phyloP scores from a whole-genome alignment of 805 yeast genomes.

The Saturnispora sanitii region DNA sequence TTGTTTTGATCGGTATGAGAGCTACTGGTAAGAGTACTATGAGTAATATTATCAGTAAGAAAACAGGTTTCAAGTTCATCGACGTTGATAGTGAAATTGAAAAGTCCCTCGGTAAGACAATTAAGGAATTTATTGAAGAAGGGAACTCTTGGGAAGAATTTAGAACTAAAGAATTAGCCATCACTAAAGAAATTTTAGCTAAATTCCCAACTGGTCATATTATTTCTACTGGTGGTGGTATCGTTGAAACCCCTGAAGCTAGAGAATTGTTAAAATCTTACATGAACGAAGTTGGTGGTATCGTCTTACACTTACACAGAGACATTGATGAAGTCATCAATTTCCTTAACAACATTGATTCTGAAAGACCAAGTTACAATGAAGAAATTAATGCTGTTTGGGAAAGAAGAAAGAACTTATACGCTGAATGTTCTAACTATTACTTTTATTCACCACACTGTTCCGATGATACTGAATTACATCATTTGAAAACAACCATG shows the following conservation, averaged over 20 bases:
- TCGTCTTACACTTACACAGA: constrained; percentile 86
- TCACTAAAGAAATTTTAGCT: constrained; percentile 42
- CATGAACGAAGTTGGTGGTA: constrained; percentile 46
- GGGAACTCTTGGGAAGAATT: constrained; percentile 80
- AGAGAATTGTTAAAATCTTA: constrained; percentile 53
- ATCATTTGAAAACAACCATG: constrained; percentile 49
- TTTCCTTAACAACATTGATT: constrained; percentile 62
- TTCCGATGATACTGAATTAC: constrained; percentile 41
- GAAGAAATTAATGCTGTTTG: constrained; percentile 79
- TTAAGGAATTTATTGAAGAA: constrained; percentile 53
- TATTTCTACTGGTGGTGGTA: constrained; percentile 93
- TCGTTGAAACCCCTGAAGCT: constrained; percentile 69
- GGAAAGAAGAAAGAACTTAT: constrained; percentile 71
- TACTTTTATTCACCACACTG: constrained; percentile 73
- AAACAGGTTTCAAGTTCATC: constrained; percentile 54
- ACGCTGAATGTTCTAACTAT: constrained; percentile 69
- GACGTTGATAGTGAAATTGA: constrained; percentile 77
- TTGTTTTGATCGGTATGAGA: constrained; percentile 90
- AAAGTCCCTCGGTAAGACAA: constrained; percentile 36
- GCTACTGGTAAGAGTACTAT: constrained; percentile 94
- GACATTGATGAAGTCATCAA: constrained; percentile 69
- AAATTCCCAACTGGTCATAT: constrained; percentile 43
- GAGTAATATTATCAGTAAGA: constrained; percentile 66
- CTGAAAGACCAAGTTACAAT: constrained; percentile 77
- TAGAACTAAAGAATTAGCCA: constrained; percentile 53